Percentiles rank a stretch among this genome's conserved stretches.
These are phyloP conservation scores for Paradendryphiella salina DNA, from an alignment of 2,329 filamentous ascomycete species.

Conservation along the genomic window DNA sequence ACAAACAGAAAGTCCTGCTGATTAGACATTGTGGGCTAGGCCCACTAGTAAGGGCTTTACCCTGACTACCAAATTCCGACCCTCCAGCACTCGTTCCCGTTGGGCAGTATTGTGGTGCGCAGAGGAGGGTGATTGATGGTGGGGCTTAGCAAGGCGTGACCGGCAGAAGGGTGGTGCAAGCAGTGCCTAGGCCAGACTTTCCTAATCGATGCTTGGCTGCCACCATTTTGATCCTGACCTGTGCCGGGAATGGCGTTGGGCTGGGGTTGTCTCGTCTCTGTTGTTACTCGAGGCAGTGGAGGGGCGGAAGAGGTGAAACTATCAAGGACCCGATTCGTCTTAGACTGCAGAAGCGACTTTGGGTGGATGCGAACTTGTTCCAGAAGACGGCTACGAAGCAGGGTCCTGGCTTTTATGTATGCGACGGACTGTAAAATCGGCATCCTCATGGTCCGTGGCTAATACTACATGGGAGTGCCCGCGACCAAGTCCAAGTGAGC, in stretches of 20 bases:
- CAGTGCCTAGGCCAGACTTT: conserved; percentile 31
- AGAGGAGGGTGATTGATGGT: conserved; percentile 24
- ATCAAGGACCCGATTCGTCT: conserved; percentile 42
- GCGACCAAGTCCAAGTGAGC: neutral
- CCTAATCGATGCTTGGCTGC: conserved; percentile 31
- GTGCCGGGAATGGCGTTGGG: conserved; percentile 26
- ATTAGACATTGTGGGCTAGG: conserved; percentile 27
- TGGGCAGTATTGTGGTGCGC: conserved; percentile 23
- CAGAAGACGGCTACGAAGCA: conserved; percentile 15
- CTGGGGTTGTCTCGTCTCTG: conserved; percentile 30
- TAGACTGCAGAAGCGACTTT: conserved; percentile 34
- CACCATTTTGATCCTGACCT: conserved; percentile 35
- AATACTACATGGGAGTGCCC: neutral
- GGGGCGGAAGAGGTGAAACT: conserved; percentile 38
- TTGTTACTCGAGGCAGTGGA: conserved; percentile 29
- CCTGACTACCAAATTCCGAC: conserved; percentile 25
- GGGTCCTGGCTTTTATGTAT: conserved; percentile 26
- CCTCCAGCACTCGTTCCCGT: conserved; percentile 34
- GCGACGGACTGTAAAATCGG: conserved; percentile 32
- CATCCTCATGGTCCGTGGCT: conserved; percentile 20
- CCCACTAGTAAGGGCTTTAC: conserved; percentile 21
- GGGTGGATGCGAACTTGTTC: conserved; percentile 18
- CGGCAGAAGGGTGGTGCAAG: conserved; percentile 22
- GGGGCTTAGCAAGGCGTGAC: conserved; percentile 30
- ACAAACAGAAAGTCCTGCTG: conserved; percentile 47